A percentile compares a stretch with the other conserved stretches of the same genome.
These are phyloP conservation scores for Anaeromyces robustus DNA, from an alignment of 192 early-diverging fungal species.

Conservation along the genomic window DNA sequence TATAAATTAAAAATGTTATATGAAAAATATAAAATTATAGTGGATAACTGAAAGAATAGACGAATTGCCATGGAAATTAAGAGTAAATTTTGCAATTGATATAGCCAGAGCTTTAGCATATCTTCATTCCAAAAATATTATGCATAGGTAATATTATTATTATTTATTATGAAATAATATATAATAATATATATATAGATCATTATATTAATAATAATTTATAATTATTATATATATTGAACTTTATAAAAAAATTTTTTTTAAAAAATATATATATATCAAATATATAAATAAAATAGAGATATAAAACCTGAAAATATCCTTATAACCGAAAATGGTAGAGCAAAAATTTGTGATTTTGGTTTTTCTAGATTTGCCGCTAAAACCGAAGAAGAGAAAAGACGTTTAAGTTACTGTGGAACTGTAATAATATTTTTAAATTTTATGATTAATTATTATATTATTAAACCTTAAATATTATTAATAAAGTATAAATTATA, in stretches of 20 bases:
- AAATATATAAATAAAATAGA: not conserved
- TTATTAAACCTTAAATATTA: too few species aligned
- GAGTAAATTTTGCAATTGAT: constrained; percentile 1
- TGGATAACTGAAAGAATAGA: not conserved
- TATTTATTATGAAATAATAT: too few species aligned
- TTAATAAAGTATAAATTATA: too few species aligned
- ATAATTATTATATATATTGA: too few species aligned
- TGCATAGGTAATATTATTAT: constrained; percentile 3
- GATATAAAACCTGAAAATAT: constrained; percentile 1
- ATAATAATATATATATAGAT: too few species aligned
- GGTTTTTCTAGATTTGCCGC: not conserved
- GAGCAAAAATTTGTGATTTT: constrained; percentile 1
- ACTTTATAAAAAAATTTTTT: too few species aligned
- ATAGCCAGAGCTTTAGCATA: constrained; percentile 1
- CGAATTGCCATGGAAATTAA: not conserved
- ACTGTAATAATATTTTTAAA: not conserved
- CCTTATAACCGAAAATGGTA: not conserved
- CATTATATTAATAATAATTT: too few species aligned
- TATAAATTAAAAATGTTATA: too few species aligned
- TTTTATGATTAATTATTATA: too few species aligned
- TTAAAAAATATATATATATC: too few species aligned
- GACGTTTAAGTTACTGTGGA: not conserved
- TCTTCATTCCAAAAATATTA: not conserved
- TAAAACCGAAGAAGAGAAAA: not conserved
- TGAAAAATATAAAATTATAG: too few species aligned